phyloP scores from a whole-genome alignment of 1,284 basidiomycete species.

The Naganishia sp. region DNA sequence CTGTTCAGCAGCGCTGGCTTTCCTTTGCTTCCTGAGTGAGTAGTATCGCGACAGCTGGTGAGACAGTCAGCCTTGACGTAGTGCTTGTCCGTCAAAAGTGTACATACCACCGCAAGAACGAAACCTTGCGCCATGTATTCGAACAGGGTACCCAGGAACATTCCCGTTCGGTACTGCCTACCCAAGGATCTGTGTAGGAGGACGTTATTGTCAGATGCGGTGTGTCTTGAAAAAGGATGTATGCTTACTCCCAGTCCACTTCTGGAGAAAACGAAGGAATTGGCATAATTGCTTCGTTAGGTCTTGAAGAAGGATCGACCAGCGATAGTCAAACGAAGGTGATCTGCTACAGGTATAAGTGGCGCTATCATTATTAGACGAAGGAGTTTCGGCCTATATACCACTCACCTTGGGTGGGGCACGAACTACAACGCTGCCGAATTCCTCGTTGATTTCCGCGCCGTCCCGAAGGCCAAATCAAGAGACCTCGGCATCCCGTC shows the following conservation, averaged over 20 bases:
- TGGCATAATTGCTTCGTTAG: not conserved
- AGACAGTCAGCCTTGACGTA: not conserved
- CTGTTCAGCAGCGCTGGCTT: conserved; percentile 5
- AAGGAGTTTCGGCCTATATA: too few species aligned
- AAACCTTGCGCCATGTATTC: conserved; percentile 10
- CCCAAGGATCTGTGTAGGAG: conserved; percentile 1
- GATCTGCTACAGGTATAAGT: too few species aligned
- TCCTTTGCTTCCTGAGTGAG: conserved; percentile 3
- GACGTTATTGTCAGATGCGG: not conserved
- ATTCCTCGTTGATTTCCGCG: too few species aligned
- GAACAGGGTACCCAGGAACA: conserved; percentile 12
- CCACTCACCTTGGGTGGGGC: too few species aligned
- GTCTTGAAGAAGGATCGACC: too few species aligned
- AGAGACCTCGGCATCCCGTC: too few species aligned
- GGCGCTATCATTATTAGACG: too few species aligned
- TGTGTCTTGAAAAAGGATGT: not conserved
- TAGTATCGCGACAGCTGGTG: conserved; percentile 19
- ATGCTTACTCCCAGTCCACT: conserved; percentile 18
- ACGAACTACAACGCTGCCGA: too few species aligned
- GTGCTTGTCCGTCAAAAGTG: not conserved
- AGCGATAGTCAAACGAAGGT: too few species aligned
- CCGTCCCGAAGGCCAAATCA: too few species aligned
- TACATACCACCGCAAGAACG: conserved; percentile 6
- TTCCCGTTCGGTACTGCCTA: conserved; percentile 13
- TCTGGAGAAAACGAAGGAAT: not conserved